Base-by-base conservation (phyloP, 495 filamentous ascomycete species). In the Aspergillus leporis region DNA sequence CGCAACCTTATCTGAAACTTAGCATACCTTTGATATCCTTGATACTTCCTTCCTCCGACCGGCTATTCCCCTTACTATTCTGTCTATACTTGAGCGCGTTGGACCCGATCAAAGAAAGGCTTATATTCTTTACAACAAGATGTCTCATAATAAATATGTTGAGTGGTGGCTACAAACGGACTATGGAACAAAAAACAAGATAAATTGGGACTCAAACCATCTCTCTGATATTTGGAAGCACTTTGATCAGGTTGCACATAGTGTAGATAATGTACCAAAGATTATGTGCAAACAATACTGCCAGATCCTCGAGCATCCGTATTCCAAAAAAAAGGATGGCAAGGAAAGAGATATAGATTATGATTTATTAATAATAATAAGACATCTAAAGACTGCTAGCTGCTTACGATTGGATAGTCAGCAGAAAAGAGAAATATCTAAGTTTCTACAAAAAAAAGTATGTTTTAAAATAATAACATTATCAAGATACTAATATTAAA, bases 381-480 rank as follows among this genome's bases (percentile, higher is more conserved):
- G 45, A 41, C 38, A 56, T 47, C 22, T 56, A n/a, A 56, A 52
- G 5, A 53, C 23, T 51, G 18, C 46, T 40, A 9, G 36, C 14
- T 59, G 21, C 47, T 40, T n/a, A 59, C 55, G 77, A 81, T 10
- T 58, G 67, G 0, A 65, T 58, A 38, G 78, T 47, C 53, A 82
- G 82, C 32, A 50, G 9, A 61, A 48, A 57, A 16, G 4, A 53
- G 40, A 61, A 53, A 46, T 55, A 50, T 22, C 16, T 41, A 36
- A n/a, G 38, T 55, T 34, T 60, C 40, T 57, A 51, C 43, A 55
- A 32, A 28, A 22, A 13, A 25, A 19, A 32, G 41, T 51, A 48
- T 50, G 4, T 55, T 55, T 58, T 45, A 21, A 16, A 22, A 25
- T 57, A 36, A 14, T 52, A 32, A 52, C 32, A 52, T 52, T 40